phyloP scores from a whole-genome alignment of 108 stramenopile species.

The Cyclotella atomus region DNA sequence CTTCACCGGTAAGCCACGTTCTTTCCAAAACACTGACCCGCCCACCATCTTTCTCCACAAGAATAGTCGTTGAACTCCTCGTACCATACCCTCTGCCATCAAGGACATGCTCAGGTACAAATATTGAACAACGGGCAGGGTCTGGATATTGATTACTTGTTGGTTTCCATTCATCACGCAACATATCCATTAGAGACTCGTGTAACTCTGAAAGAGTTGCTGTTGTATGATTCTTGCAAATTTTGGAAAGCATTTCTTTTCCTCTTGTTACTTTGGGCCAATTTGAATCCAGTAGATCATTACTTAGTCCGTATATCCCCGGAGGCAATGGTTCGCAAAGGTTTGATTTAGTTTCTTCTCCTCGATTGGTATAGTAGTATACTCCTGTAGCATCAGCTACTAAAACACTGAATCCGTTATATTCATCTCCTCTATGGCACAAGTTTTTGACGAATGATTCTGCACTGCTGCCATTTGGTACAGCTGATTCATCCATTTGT shows the following conservation, averaged over 20 bases:
- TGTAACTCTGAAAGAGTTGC: constrained; percentile 10
- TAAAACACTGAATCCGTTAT: constrained; percentile 31
- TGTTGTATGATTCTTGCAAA: constrained; percentile 3
- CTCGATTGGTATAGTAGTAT: constrained; percentile 22
- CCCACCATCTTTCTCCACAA: constrained; percentile 17
- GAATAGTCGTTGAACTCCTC: constrained; percentile 14
- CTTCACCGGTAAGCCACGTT: constrained; percentile 5
- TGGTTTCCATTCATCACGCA: constrained; percentile 5
- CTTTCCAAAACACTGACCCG: constrained; percentile 26
- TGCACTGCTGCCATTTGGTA: not conserved
- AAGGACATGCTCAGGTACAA: not conserved
- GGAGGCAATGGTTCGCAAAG: not conserved
- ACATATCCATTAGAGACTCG: constrained; percentile 19
- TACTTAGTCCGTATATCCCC: constrained; percentile 30
- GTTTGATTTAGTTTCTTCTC: not conserved
- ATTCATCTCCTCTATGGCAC: constrained; percentile 16
- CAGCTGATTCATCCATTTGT: not conserved
- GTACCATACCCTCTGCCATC: constrained; percentile 14
- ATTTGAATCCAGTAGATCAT: constrained; percentile 21
- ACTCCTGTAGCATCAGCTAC: constrained; percentile 19
- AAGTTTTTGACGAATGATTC: constrained; percentile 5
- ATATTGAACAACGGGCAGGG: constrained; percentile 14
- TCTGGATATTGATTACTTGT: constrained; percentile 4
- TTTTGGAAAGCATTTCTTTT: constrained; percentile 4
- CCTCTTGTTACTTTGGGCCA: constrained; percentile 28